A percentile compares a stretch with the other conserved stretches of the same genome.
Conservation (phyloP, 495 filamentous ascomycete species). For the Venustampulla echinocandica region DNA sequence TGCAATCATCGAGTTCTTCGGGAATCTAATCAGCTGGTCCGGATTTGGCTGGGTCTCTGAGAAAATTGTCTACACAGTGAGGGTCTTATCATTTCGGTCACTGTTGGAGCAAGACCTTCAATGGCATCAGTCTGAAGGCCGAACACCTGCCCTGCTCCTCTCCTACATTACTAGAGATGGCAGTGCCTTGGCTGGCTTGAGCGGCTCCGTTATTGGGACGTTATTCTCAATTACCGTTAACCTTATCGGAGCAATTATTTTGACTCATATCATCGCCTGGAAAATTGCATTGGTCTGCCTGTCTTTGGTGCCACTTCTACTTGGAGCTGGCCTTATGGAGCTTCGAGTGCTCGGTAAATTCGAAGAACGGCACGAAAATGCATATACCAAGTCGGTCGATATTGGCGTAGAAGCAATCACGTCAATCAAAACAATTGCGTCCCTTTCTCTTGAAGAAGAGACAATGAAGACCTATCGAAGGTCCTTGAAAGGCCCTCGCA, state of each 20-base stretch:
- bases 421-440: constrained; percentile 49
- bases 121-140: constrained; percentile 43
- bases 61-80: constrained; percentile 39
- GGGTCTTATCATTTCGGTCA: constrained; percentile 40
- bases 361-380: constrained; percentile 47
- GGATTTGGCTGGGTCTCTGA: constrained; percentile 42
- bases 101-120: constrained; percentile 41
- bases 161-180: constrained; percentile 44
- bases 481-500: constrained; percentile 31
- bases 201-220: constrained; percentile 17
- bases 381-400: constrained; percentile 41
- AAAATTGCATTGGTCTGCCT: constrained; percentile 51
- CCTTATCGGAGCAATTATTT: constrained; percentile 38
- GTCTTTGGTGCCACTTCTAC: constrained; percentile 43
- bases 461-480: constrained; percentile 33
- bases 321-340: constrained; percentile 48
- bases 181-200: constrained; percentile 37
- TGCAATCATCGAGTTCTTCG: constrained; percentile 44
- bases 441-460: constrained; percentile 44
- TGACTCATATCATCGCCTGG: constrained; percentile 55
- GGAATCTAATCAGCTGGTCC: constrained; percentile 40
- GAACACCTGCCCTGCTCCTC: constrained; percentile 36
- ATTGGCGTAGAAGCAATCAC: constrained; percentile 46
- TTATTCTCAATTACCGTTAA: constrained; percentile 31
- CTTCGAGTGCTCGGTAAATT: constrained; percentile 41